Base-by-base conservation (phyloP, 768 basidiomycete species). In the Leccinellum rugosiceps region DNA sequence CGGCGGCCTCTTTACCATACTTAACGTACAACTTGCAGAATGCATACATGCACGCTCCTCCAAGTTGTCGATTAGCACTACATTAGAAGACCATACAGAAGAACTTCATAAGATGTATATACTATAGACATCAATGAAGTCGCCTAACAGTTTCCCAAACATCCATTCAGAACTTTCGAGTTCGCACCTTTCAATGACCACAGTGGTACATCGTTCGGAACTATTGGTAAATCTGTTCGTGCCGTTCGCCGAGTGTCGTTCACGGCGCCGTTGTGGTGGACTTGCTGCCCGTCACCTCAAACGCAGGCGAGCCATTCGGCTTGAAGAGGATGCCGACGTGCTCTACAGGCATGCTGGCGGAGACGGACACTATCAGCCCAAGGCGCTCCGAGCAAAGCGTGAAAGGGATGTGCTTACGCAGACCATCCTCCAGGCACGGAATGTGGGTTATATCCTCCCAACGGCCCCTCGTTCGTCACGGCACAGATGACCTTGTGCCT, bases 401-500 rank as follows among this genome's bases (percentile, higher is more conserved):
- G 26, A 26, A 26, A 3, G 26, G 6, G 26, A 26, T 26, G 3
- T 15, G 78, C 86, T 62, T 75, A 90, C 86, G 92, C 89, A 32
- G 92, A 89, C 88, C 88, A 93, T 92, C 91, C 68, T 93, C 92
- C 4, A 90, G 90, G 60, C 90, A 81, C 23, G 90, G 88, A 52
- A 93, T 85, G 67, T 93, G 92, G 2, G 88, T 92, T 23, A 83
- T 83, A 25, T 19, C 80, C 75, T 19, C 83, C 82, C 57, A 77
- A 78, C 25, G 74, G 72, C 4, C 77, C 87, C 14, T 82, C 80
- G 51, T 93, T 90, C 50, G 76, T 80, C 30, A 90, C 86, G 15
- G 95, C 91, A 89, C 92, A 95, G 34, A 97, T 52, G 23, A 87
- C 74, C 68, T 89, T 86, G 61, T 74, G 78, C 60, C 88, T 77